These are phyloP conservation scores for Arthrobotrys sphaeroides DNA, from an alignment of 2,329 filamentous ascomycete species.

Conservation along the genomic window DNA sequence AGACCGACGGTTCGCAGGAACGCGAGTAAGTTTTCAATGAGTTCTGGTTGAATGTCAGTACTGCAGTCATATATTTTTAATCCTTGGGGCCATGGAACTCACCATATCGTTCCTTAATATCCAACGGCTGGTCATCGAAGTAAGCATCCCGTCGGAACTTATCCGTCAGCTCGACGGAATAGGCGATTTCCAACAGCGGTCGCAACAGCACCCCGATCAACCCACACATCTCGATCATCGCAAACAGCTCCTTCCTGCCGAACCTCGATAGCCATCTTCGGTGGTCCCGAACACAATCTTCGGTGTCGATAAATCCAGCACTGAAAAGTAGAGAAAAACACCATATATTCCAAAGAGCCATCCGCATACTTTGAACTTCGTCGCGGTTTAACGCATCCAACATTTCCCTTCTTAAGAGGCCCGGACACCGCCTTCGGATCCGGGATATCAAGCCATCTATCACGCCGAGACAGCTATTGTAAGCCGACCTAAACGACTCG, in stretches of 20 bases:
- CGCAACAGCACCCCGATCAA: slow-evolving; percentile 44
- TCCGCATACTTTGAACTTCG: slow-evolving; percentile 41
- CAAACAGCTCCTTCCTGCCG: slow-evolving; percentile 37
- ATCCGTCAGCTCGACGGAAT: slow-evolving; percentile 49
- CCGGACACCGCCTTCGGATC: slow-evolving; percentile 42
- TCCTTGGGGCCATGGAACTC: not conserved
- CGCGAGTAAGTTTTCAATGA: slow-evolving; percentile 46
- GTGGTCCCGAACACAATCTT: slow-evolving; percentile 32
- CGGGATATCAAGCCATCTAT: slow-evolving; percentile 48
- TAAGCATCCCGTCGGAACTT: slow-evolving; percentile 50
- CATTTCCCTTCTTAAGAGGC: slow-evolving; percentile 43
- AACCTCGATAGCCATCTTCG: slow-evolving; percentile 39
- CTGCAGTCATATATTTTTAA: not conserved
- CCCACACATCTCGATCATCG: slow-evolving; percentile 52
- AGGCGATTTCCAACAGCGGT: slow-evolving; percentile 44
- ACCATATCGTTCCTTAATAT: slow-evolving; percentile 50
- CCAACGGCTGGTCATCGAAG: slow-evolving; percentile 49
- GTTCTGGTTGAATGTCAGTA: slow-evolving; percentile 17
- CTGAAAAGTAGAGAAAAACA: slow-evolving; percentile 46
- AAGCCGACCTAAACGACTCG: slow-evolving; percentile 46
- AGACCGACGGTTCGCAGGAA: slow-evolving; percentile 46
- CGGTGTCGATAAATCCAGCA: slow-evolving; percentile 23
- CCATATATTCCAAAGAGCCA: slow-evolving; percentile 52
- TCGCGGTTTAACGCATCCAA: slow-evolving; percentile 40
- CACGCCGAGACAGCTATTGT: slow-evolving; percentile 48